These are phyloP conservation scores for Aspergillus ochraceus DNA, from an alignment of 2,329 filamentous ascomycete species.

Conservation along the genomic window DNA sequence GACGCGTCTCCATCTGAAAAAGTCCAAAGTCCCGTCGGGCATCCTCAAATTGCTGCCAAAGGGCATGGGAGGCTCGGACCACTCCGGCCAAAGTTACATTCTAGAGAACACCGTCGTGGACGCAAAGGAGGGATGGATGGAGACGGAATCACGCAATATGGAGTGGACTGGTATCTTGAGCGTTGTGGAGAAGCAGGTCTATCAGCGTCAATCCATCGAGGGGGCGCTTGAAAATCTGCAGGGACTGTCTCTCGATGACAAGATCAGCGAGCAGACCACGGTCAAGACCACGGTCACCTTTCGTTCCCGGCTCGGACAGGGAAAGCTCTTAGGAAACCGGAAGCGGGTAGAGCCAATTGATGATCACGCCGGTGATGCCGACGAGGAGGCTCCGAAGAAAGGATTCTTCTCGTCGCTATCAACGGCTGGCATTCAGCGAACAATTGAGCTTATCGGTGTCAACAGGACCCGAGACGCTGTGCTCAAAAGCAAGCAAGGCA, in stretches of 20 bases:
- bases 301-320: slow-evolving; percentile 61
- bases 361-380: slow-evolving; percentile 42
- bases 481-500: slow-evolving; percentile 63
- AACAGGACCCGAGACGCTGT: slow-evolving; percentile 61
- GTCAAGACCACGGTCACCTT: slow-evolving; percentile 64
- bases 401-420: slow-evolving; percentile 62
- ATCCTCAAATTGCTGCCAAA: slow-evolving; percentile 63
- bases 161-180: slow-evolving; percentile 66
- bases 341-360: slow-evolving; percentile 38
- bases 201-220: slow-evolving; percentile 46
- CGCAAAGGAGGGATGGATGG: slow-evolving; percentile 64
- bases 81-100: slow-evolving; percentile 62
- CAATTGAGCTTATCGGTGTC: slow-evolving; percentile 63
- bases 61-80: slow-evolving; percentile 58
- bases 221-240: slow-evolving; percentile 23
- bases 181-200: slow-evolving; percentile 62
- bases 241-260: slow-evolving; percentile 37
- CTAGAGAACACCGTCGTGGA: slow-evolving; percentile 64
- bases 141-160: slow-evolving; percentile 63
- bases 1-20: slow-evolving; percentile 62
- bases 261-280: slow-evolving; percentile 50
- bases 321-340: slow-evolving; percentile 46
- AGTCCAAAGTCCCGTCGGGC: slow-evolving; percentile 61
- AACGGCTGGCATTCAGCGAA: slow-evolving; percentile 60
- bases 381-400: slow-evolving; percentile 54